Base-by-base conservation (phyloP, 345 rosid species). In the Salix viminalis region DNA sequence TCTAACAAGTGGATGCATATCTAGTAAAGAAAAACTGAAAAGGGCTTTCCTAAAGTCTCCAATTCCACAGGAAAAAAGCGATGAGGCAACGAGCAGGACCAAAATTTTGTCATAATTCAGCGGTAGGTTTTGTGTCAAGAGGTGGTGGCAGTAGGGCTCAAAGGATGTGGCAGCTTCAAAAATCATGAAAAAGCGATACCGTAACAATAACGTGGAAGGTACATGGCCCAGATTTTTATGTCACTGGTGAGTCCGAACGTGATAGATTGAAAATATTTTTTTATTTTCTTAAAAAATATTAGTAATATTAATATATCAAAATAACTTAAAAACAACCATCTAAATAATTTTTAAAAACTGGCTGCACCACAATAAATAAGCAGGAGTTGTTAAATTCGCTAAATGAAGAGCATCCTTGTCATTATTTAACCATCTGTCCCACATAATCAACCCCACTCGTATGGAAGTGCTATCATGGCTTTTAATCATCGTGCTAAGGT, bases 11-110 rank as follows among this genome's bases (percentile, higher is more conserved):
- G 46, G 54, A 76, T 23, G 65, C 37, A 56, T 30, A 28, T 23
- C 41, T 6, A 28, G 26, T 21, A 21, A 36, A 21, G 52, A 54
- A 37, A 52, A 26, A 21, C 24, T 36, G 58, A 72, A 72, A 36
- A 21, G 21, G 8, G 28, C 44, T 34, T 23, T 7, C 4, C 41
- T 54, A 65, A 76, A 48, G 48, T 65, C 11, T 23, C 69, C 34
- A 30, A 46, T 26, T 15, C 69, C 69, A 68, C 64, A 39, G 30
- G 68, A 5, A 73, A 80, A 80, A 76, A 44, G 79, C 48, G 34
- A 75, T 26, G 54, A 21, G 41, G 70, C 46, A 54, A 39, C 14
- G 21, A 24, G 68, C 34, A 66, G 30, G 48, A 70, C 58, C 64
- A 48, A 10, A 56, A 4, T 30, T 76, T 32, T 69, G 76, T 16